A percentile compares a stretch with the other conserved stretches of the same genome.
These are phyloP conservation scores for Ceriops decandra DNA, from an alignment of 345 rosid genomes.

Conservation along the genomic window DNA sequence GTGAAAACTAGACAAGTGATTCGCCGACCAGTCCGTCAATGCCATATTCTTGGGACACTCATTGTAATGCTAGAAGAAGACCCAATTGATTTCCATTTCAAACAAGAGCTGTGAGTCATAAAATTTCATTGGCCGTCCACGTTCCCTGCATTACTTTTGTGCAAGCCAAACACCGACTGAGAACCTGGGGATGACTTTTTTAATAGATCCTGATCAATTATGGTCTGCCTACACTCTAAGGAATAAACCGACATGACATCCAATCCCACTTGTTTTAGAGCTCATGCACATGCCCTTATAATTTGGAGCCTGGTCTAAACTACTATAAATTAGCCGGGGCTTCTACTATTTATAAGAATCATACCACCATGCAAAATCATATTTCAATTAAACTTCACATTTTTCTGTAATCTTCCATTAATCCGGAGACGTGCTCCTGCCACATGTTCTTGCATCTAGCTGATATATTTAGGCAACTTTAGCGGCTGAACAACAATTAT, in stretches of 20 bases:
- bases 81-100: no score
- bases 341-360: slow-evolving; percentile 13
- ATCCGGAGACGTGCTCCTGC: slow-evolving; percentile 17
- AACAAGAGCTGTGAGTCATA: no score
- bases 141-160: neutral
- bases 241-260: slow-evolving; percentile 45
- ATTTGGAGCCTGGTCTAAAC: slow-evolving; percentile 23
- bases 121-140: no score
- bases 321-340: slow-evolving; percentile 15
- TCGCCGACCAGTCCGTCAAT: no score
- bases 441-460: slow-evolving; percentile 22
- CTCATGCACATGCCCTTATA: slow-evolving; percentile 51
- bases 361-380: slow-evolving; percentile 1
- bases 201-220: neutral
- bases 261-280: slow-evolving; percentile 41
- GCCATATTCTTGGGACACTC: no score
- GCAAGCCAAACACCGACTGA: neutral
- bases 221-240: slow-evolving; percentile 30
- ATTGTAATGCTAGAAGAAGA: no score
- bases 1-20: no score
- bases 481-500: neutral
- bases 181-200: neutral
- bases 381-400: slow-evolving; percentile 15
- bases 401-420: slow-evolving; percentile 10
- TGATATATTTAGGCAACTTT: slow-evolving; percentile 11